Base-by-base conservation (phyloP, 208 protist genomes). In the Acanthamoeba royreba region DNA sequence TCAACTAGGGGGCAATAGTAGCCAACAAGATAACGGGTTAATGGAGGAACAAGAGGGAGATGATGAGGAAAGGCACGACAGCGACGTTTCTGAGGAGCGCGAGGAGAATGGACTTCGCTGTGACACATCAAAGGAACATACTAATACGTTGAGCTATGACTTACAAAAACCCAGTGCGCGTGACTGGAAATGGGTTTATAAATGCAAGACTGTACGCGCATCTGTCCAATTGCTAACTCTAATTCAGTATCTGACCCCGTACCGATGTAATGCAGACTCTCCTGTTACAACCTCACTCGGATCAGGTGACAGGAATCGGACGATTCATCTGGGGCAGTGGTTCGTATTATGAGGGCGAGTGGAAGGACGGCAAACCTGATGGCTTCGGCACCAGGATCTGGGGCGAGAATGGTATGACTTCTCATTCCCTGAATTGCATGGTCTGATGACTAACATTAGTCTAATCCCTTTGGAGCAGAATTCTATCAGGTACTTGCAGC, bases 271-370 rank as follows among this genome's bases (percentile, higher is more conserved):
- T 61, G 53, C 66, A 87, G 79, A 87, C 79, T 3, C 35, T 87
- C 13, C 31, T 87, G 79, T 25, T n/a, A 45, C 79, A 87, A 25
- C 79, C 79, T n/a, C 79, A 87, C 79, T 58, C 49, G 43, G 49
- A 58, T 45, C 47, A 87, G 79, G 79, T 91, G 42, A 91, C 49
- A 17, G 85, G 85, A 22, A 33, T 91, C 2, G 85, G 85, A 15
- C 38, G 55, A 7, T 91, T 49, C 43, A 33, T 2, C 31, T 91
- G 85, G 85, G 42, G 38, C 35, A 45, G 77, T 4, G 55, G 43
- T 5, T 63, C 85, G 38, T 91, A 91, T 33, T 91, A 91, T 42
- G 85, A 91, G 58, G 85, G 85, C 46, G 85, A 91, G 40, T 91
- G 85, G 85, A 33, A 46, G 52, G 55, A 91, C 28, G 85, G 85